phyloP scores from a whole-genome alignment of 345 rosid genomes.

The Trapa bicornis region DNA sequence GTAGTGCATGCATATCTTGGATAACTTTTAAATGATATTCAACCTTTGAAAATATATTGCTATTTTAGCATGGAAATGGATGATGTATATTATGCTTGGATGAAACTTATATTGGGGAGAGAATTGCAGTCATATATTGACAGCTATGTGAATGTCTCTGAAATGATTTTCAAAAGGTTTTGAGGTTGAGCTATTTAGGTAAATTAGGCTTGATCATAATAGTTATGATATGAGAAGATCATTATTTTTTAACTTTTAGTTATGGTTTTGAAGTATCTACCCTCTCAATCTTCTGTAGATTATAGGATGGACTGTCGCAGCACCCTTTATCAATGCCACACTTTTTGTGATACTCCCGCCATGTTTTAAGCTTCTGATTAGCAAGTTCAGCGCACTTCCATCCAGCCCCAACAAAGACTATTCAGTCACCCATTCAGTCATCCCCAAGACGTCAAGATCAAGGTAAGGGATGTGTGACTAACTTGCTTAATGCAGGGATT shows the following conservation, averaged over 20 bases:
- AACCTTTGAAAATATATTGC: neutral
- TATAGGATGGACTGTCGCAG: slow-evolving; percentile 61
- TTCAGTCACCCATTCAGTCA: slow-evolving; percentile 13
- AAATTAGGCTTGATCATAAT: neutral
- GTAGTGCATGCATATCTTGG: neutral
- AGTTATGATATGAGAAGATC: neutral
- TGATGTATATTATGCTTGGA: neutral
- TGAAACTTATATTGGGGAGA: neutral
- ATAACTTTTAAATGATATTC: neutral
- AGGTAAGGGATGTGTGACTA: slow-evolving; percentile 50
- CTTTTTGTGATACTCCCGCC: slow-evolving; percentile 43
- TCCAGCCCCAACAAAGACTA: slow-evolving; percentile 34
- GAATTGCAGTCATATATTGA: neutral
- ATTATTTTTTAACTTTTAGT: neutral
- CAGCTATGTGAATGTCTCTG: neutral
- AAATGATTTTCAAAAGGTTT: neutral
- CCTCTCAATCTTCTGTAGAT: slow-evolving; percentile 27
- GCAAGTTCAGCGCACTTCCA: slow-evolving; percentile 31
- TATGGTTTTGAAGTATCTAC: neutral
- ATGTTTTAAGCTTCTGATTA: slow-evolving; percentile 42
- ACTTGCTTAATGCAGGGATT: neutral
- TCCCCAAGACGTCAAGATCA: slow-evolving; percentile 33
- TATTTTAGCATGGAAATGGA: neutral
- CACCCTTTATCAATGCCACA: slow-evolving; percentile 34
- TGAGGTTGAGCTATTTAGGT: neutral